phyloP scores from a whole-genome alignment of 495 filamentous ascomycete genomes.

The Penicillium bovifimosum region DNA sequence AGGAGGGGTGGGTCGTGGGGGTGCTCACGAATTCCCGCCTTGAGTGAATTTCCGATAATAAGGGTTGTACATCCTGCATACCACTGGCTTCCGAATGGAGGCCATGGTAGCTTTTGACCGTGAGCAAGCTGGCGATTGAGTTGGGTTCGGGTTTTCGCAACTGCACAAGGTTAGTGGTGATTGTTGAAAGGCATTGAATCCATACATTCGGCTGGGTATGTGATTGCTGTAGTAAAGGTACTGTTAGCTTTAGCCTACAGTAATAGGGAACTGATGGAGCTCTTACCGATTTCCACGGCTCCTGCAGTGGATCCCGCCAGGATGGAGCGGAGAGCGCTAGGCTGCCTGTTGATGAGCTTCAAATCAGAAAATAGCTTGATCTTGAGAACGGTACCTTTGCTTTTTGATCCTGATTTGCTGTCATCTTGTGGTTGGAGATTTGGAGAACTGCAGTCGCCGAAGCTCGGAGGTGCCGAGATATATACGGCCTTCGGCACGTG shows the following conservation, averaged over 20 bases:
- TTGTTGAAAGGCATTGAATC: not conserved
- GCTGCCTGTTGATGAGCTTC: constrained; percentile 41
- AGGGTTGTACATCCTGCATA: constrained; percentile 97
- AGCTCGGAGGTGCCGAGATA: constrained; percentile 5
- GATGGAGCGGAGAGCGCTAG: constrained; percentile 78
- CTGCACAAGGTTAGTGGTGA: constrained; percentile 33
- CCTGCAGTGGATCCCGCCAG: constrained; percentile 86
- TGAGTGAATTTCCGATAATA: constrained; percentile 93
- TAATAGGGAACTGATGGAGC: not conserved
- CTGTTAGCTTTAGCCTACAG: constrained; percentile 8
- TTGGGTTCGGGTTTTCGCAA: constrained; percentile 93
- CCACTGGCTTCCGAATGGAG: constrained; percentile 90
- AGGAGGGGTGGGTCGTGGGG: no score
- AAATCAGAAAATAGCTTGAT: not conserved
- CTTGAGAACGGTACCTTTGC: constrained; percentile 35
- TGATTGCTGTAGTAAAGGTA: constrained; percentile 59
- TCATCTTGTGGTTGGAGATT: constrained; percentile 26
- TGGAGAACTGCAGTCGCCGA: constrained; percentile 13
- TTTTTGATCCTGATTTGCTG: constrained; percentile 35
- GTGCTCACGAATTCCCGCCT: constrained; percentile 85
- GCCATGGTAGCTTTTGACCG: constrained; percentile 88
- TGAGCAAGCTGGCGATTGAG: constrained; percentile 80
- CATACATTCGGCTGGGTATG: constrained; percentile 94
- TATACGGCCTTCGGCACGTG: constrained; percentile 19
- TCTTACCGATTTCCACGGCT: constrained; percentile 84